Evolutionary conservation across 2,329 filamentous ascomycete species (phyloP).

Genomic region (Penicillium sp.): DNA sequence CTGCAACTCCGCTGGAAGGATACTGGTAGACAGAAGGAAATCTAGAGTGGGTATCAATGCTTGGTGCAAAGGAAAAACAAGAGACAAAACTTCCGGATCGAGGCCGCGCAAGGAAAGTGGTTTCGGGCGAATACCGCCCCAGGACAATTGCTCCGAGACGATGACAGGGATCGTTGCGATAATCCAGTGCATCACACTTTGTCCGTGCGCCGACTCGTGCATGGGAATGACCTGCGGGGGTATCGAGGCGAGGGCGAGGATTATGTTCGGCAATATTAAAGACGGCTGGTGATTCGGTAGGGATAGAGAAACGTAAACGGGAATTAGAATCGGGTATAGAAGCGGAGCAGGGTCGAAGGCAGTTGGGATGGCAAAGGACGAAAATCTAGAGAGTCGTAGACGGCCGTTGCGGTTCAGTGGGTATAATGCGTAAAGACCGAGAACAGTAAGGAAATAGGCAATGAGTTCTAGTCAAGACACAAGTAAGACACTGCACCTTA

Average conservation of each 20-base stretch:
- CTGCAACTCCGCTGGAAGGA: constrained; percentile 85
- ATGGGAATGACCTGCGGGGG: constrained; percentile 75
- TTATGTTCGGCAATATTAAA: constrained; percentile 75
- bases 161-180: constrained; percentile 73
- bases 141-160: constrained; percentile 50
- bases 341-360: constrained; percentile 90
- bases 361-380: constrained; percentile 67
- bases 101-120: constrained; percentile 44
- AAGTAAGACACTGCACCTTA: constrained; percentile 18
- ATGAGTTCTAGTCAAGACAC: constrained; percentile 37
- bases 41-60: constrained; percentile 74
- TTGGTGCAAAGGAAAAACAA: constrained; percentile 84
- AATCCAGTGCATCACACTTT: constrained; percentile 77
- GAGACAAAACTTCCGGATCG: constrained; percentile 62
- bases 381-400: constrained; percentile 38
- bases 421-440: constrained; percentile 52
- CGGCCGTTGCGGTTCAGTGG: constrained; percentile 52
- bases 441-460: constrained; percentile 36
- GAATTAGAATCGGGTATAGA: constrained; percentile 81
- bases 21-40: constrained; percentile 84
- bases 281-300: constrained; percentile 66
- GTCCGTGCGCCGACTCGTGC: constrained; percentile 59
- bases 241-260: constrained; percentile 79
- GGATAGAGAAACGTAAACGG: constrained; percentile 76
- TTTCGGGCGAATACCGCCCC: constrained; percentile 39